Base-by-base conservation (phyloP, 1,284 basidiomycete genomes). In the Cyathus pygmaeus region DNA sequence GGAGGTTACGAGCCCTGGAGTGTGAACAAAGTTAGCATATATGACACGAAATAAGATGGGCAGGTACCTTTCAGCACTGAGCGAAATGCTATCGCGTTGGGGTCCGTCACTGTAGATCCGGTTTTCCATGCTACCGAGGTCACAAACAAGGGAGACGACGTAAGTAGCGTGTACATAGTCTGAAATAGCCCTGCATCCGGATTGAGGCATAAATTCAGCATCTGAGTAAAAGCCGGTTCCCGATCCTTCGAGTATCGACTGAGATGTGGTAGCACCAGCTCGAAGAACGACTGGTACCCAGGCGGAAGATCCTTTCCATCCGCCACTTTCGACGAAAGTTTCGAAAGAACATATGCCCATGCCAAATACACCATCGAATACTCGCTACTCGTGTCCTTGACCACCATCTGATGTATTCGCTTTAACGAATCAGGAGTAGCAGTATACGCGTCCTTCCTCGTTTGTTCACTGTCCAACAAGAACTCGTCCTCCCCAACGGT, bases 1-100 rank as follows among this genome's bases (percentile, higher is more conserved):
- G 1, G 87, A 84, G 59, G 93, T 88, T 24, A 94, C 60, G 39
- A 94, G 83, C 50, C 91, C 92, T 90, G 70, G 53, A 23, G n/a
- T n/a, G n/a, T n/a, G 33, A 36, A 36, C 9, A 15, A 36, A 9
- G 33, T 36, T 36, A 36, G 33, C 33, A 36, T 36, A 7, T 15
- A 36, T 15, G 33, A 9, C 33, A 36, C 7, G 33, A 15, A 36
- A 15, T 9, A 36, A 9, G 15, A 9, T 15, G 33, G 7, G 15
- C 1, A 70, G 77, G 30, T 53, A 92, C 94, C 93, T 85, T 95
- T 95, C 59, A 95, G 71, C 19, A 95, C 89, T 23, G 93, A 91
- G 30, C 94, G 88, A 75, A 90, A 94, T 2, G 92, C 93, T 27
- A 94, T 86, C 0, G 91, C 88, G 67, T 95, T 95, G 0, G 93